Base-by-base conservation (phyloP, 139 green algal species). In the Pseudopediastrum boryanum region DNA sequence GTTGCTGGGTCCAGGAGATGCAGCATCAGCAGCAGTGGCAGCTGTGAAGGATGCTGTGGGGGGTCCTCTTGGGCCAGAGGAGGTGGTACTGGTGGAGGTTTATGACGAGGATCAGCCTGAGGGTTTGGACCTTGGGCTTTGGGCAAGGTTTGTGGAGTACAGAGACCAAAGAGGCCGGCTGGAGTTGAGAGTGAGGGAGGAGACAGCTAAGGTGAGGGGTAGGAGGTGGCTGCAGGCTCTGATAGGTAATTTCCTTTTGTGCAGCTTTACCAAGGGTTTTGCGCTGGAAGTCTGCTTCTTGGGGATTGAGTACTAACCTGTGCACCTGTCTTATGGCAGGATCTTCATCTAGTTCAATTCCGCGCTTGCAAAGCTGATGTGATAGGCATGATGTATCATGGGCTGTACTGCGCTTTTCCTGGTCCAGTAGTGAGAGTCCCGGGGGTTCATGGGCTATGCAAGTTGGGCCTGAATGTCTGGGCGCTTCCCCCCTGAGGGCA, bases 141-240 rank as follows among this genome's bases (percentile, higher is more conserved):
- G 86, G 86, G 46, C 81, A 1, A 39, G 64, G 13, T 79, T 87
- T 38, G 61, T 85, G 61, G 38, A 78, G 50, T 79, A 78, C 52
- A 58, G 70, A 25, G 29, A 51, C 6, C 61, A 52, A 0, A 70
- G 79, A 4, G 64, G 78, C 16, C 48, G 67, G 31, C 56, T 72
- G 29, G 81, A 89, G 51, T 27, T 71, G 5, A 33, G 63, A 19
- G 19, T 85, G 41, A 71, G 77, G 3, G 51, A 65, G 21, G 48
- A 79, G 43, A 51, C 44, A 0, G 59, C 65, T 8, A 36, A 83
- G 33, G 41, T 77, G 46, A 75, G 25, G 0, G n/a, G n/a, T n/a
- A n/a, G n/a, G n/a, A n/a, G n/a, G 31, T 19, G 68, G 48, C 36
- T 31, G 66, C 21, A 7, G 12, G 66, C 63, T 23, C 33, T 23